phyloP scores from a whole-genome alignment of 2,329 filamentous ascomycete genomes.

The Aspergillus caelatus region DNA sequence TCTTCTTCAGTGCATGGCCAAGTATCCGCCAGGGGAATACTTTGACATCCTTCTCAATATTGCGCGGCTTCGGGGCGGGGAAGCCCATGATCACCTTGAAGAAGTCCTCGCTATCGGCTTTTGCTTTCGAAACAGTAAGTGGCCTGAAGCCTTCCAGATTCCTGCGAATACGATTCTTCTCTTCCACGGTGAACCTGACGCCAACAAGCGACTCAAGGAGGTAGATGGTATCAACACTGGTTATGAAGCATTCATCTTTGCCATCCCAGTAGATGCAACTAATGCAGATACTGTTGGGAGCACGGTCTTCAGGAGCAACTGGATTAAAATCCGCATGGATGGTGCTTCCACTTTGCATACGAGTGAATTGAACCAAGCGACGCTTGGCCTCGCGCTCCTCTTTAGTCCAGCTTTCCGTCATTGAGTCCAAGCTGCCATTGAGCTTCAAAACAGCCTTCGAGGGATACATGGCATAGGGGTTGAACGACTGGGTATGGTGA shows the following conservation, averaged over 20 bases:
- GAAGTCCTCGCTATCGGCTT: slow-evolving; percentile 90
- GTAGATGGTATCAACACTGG: slow-evolving; percentile 94
- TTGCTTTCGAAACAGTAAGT: slow-evolving; percentile 89
- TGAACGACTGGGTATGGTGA: slow-evolving; percentile 62
- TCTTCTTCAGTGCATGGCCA: slow-evolving; percentile 87
- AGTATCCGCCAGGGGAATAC: slow-evolving; percentile 97
- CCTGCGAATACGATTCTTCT: slow-evolving; percentile 96
- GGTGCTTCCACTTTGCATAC: slow-evolving; percentile 78
- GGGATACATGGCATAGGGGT: slow-evolving; percentile 79
- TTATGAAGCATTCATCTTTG: slow-evolving; percentile 87
- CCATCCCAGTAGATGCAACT: slow-evolving; percentile 98
- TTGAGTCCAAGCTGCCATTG: slow-evolving; percentile 78
- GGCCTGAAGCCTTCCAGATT: slow-evolving; percentile 95
- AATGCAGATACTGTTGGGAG: slow-evolving; percentile 85
- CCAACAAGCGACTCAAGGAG: slow-evolving; percentile 90
- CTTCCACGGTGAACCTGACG: slow-evolving; percentile 87
- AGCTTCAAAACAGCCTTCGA: slow-evolving; percentile 85
- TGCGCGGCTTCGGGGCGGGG: slow-evolving; percentile 89
- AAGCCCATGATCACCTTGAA: slow-evolving; percentile 99
- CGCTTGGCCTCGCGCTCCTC: slow-evolving; percentile 80
- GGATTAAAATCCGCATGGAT: slow-evolving; percentile 79
- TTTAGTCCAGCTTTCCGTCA: slow-evolving; percentile 79
- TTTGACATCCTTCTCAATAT: slow-evolving; percentile 99
- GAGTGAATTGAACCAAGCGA: slow-evolving; percentile 84
- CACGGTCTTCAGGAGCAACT: slow-evolving; percentile 76